Conservation (phyloP, 2,329 filamentous ascomycete species). For the Fusarium longipes region DNA sequence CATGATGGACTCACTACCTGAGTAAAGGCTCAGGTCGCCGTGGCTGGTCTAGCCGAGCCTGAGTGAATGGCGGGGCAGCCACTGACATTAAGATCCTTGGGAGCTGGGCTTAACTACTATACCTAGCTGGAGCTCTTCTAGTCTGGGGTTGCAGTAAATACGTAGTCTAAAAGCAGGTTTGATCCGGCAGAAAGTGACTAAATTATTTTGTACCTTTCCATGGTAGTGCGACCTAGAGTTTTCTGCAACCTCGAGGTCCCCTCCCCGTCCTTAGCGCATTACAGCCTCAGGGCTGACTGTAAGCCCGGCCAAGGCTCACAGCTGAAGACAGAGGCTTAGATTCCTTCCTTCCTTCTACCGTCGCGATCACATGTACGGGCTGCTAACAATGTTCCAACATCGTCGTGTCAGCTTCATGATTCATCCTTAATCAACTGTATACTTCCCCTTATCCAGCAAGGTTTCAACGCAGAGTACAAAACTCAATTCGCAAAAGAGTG, state of each 20-base stretch:
- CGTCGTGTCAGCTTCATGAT: background rate
- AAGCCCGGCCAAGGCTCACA: slow-evolving; percentile 23
- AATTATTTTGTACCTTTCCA: too few species aligned
- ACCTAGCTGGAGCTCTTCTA: background rate
- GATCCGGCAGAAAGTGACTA: too few species aligned
- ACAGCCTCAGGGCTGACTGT: slow-evolving; percentile 10
- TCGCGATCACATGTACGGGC: slow-evolving; percentile 9
- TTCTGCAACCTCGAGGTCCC: too few species aligned
- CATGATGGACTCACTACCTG: slow-evolving; percentile 10
- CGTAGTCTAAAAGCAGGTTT: too few species aligned
- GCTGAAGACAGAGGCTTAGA: background rate
- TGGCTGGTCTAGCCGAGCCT: slow-evolving; percentile 2
- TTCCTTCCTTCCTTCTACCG: slow-evolving; percentile 1
- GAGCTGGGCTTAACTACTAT: too few species aligned
- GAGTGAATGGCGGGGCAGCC: slow-evolving; percentile 1
- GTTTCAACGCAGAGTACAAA: background rate
- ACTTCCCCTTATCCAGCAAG: background rate
- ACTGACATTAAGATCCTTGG: too few species aligned
- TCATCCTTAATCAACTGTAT: background rate
- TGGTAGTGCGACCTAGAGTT: too few species aligned
- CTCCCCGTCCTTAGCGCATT: slow-evolving; percentile 3
- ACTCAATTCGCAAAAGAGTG: slow-evolving; percentile 26
- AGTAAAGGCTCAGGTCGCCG: slow-evolving; percentile 27
- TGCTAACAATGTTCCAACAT: background rate
- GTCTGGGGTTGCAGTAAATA: too few species aligned